Evolutionary conservation across 192 early-diverging fungal genomes (phyloP).

Genomic region (Thoreauomyces humboldtii): DNA sequence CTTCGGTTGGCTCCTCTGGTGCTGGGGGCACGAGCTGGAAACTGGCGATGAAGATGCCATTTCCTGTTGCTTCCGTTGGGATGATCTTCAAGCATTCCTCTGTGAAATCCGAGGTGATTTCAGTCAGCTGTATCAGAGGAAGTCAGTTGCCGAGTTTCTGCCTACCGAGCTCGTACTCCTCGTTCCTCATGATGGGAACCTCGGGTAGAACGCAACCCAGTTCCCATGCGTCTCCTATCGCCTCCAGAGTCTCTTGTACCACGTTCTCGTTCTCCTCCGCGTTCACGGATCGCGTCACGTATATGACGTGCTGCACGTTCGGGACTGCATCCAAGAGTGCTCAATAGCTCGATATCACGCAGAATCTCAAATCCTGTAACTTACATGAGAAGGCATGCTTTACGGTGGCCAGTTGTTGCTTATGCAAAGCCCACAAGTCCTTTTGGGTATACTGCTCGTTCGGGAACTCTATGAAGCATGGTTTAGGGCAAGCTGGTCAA

Average conservation of each 20-base stretch:
- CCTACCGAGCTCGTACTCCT: slow-evolving; percentile 38
- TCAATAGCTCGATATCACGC: no score
- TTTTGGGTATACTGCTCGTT: slow-evolving; percentile 47
- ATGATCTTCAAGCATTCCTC: slow-evolving; percentile 52
- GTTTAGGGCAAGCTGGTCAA: no score
- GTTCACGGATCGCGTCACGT: slow-evolving; percentile 91
- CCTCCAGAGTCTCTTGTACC: slow-evolving; percentile 63
- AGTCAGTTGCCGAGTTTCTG: slow-evolving; percentile 22
- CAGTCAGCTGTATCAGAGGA: no score
- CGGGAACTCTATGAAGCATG: slow-evolving; percentile 62
- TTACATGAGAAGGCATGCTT: slow-evolving; percentile 65
- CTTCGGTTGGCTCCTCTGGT: not conserved
- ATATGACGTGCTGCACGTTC: slow-evolving; percentile 73
- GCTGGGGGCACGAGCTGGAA: slow-evolving; percentile 50
- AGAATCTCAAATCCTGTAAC: not conserved
- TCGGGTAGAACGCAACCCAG: slow-evolving; percentile 47
- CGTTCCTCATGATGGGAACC: slow-evolving; percentile 26
- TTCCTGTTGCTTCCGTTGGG: slow-evolving; percentile 65
- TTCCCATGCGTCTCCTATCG: slow-evolving; percentile 36
- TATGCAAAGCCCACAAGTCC: slow-evolving; percentile 43
- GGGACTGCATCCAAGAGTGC: slow-evolving; percentile 63
- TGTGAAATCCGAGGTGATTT: no score
- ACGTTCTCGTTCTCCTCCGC: slow-evolving; percentile 89
- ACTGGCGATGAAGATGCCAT: slow-evolving; percentile 91
- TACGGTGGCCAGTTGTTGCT: slow-evolving; percentile 66